These are phyloP conservation scores for Solanum raphanifolium DNA, from an alignment of 257 asterid genomes.

Conservation along the genomic window DNA sequence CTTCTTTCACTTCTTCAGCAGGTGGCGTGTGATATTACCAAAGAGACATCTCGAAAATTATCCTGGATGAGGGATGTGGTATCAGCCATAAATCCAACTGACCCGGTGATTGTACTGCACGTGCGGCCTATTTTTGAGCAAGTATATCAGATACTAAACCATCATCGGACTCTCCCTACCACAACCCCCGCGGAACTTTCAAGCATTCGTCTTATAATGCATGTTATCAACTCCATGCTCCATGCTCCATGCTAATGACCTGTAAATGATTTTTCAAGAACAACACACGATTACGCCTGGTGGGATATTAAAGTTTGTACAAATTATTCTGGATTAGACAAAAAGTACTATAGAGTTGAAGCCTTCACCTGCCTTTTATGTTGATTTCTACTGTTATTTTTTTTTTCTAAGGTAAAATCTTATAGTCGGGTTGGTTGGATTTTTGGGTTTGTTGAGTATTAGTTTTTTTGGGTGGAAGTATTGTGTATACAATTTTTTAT, in stretches of 20 bases:
- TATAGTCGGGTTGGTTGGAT: neutral
- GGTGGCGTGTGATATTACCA: constrained; percentile 68
- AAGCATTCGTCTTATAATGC: constrained; percentile 70
- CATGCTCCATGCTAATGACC: constrained; percentile 64
- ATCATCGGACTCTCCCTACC: constrained; percentile 66
- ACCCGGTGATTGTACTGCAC: constrained; percentile 64
- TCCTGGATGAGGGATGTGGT: constrained; percentile 88
- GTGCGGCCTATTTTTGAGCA: constrained; percentile 91
- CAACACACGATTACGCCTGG: neutral
- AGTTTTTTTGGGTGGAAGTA: neutral
- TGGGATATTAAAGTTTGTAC: constrained; percentile 10
- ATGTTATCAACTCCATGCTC: constrained; percentile 87
- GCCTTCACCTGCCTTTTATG: neutral
- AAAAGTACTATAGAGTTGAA: neutral
- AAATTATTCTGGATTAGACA: constrained; percentile 5
- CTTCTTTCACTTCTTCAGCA: constrained; percentile 90
- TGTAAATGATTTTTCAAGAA: constrained; percentile 38
- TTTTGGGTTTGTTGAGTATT: neutral
- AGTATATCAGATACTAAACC: constrained; percentile 75
- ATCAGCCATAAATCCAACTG: constrained; percentile 64
- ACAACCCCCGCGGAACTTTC: constrained; percentile 38
- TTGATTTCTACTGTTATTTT: neutral
- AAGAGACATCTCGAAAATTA: constrained; percentile 55
- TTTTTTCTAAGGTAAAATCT: neutral
- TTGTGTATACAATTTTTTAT: neutral